Evolutionary conservation across 2,329 filamentous ascomycete genomes (phyloP).

Genomic region (Drechslerella coelobrocha): DNA sequence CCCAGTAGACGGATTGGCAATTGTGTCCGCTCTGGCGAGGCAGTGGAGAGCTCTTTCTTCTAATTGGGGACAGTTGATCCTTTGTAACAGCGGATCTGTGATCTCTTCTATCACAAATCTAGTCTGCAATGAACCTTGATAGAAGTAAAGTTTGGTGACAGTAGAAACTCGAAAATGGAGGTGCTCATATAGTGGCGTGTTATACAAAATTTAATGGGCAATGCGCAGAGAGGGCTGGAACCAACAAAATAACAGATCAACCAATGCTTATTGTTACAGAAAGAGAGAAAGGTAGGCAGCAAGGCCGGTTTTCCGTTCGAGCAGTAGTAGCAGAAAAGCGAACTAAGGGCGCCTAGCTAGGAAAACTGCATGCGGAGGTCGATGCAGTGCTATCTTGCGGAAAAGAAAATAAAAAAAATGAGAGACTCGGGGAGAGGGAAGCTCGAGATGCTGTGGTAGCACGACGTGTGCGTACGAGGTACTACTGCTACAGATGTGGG

Average conservation of each 20-base stretch:
- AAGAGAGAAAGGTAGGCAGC: neutral
- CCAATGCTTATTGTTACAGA: conserved; percentile 15
- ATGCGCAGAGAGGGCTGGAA: conserved; percentile 13
- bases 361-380: conserved; percentile 6
- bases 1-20: neutral
- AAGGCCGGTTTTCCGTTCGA: neutral
- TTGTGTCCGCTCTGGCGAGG: neutral
- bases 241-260: neutral
- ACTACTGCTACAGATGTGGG: conserved; percentile 16
- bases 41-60: neutral
- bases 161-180: conserved; percentile 7
- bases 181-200: conserved; percentile 5
- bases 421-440: neutral
- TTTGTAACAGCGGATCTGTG: conserved; percentile 46
- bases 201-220: conserved; percentile 25
- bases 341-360: neutral
- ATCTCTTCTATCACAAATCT: conserved; percentile 49
- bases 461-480: neutral
- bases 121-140: conserved; percentile 37
- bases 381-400: conserved; percentile 22
- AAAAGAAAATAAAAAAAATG: too few relatives aligned
- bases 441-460: conserved; percentile 16
- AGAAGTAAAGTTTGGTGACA: conserved; percentile 1
- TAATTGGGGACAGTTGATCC: conserved; percentile 4
- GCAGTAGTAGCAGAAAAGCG: neutral